Base-by-base conservation (phyloP, 441 rosid species). In the Jatropha multifida region DNA sequence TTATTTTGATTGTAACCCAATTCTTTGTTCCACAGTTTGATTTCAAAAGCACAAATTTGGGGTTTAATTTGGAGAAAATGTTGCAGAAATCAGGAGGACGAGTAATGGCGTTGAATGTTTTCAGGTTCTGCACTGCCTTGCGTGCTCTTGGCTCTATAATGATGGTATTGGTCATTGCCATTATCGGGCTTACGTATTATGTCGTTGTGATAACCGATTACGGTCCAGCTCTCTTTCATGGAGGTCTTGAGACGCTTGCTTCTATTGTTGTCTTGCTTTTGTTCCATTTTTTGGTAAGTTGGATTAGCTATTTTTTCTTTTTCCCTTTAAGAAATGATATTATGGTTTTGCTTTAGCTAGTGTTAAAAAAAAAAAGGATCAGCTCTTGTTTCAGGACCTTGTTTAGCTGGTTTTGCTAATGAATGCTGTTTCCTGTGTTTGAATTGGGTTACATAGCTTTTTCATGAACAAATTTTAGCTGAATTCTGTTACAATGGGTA, bases 81-180 rank as follows among this genome's bases (percentile, higher is more conserved):
- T 40, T 65, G 75, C 68, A 61, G 41, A 74, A 64, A 64, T 74
- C 56, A 5, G 74, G 78, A 64, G 74, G 76, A 38, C 37, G 68
- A 26, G 62, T 60, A 68, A 91, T 88, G 96, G 92, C 96, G 42
- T 88, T 91, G 90, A 91, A 93, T 80, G 88, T 89, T 60, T 93
- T 93, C 90, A 89, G 82, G 80, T 90, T 86, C 85, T 93, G 98
- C 71, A 89, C 94, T 14, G 86, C 89, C 12, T 86, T 93, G 65
- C 90, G 94, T 0, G 98, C 93, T 20, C 82, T 91, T 56, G 96
- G 98, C 46, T 90, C 93, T 65, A 81, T 94, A 60, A 92, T 94
- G 98, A 88, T 92, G 79, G 44, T 89, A 0, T 73, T 89, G 56
- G 91, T 94, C 18, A 72, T 94, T 37, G 96, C 85, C 23, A 85